Conservation (phyloP, 106 monocot genomes). For the Allium cepa region DNA sequence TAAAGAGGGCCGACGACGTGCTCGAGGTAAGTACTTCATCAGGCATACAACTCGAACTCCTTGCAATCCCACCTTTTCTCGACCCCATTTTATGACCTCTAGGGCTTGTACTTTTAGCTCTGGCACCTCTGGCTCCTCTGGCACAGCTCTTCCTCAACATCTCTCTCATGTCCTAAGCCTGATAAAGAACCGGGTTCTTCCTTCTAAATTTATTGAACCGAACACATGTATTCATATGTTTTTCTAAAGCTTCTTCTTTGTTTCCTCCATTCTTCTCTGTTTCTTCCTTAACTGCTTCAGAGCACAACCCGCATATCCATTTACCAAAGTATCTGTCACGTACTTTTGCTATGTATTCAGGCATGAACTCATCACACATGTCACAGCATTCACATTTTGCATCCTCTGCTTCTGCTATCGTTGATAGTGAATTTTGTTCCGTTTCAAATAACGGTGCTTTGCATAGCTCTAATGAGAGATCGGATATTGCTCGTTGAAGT, state of each 20-base stretch:
- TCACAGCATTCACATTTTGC: slow-evolving; percentile 78
- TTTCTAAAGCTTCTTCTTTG: slow-evolving; percentile 30
- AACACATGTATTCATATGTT: slow-evolving; percentile 49
- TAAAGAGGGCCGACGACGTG: no score
- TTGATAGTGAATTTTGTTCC: slow-evolving; percentile 7
- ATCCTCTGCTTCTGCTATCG: slow-evolving; percentile 47
- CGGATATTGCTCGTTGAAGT: slow-evolving; percentile 65
- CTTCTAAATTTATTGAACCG: slow-evolving; percentile 45
- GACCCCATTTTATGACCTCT: slow-evolving; percentile 7
- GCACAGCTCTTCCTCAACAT: slow-evolving; percentile 28
- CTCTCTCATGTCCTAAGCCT: slow-evolving; percentile 54
- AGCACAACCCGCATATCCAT: slow-evolving; percentile 32
- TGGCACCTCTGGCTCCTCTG: neutral
- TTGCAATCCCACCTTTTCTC: slow-evolving; percentile 10
- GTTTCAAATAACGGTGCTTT: slow-evolving; percentile 3
- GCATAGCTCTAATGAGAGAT: slow-evolving; percentile 53
- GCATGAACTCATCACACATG: slow-evolving; percentile 73
- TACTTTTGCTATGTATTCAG: slow-evolving; percentile 17
- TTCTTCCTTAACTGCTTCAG: slow-evolving; percentile 43
- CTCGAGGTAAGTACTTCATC: no score
- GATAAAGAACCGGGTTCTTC: slow-evolving; percentile 39
- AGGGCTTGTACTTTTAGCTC: slow-evolving; percentile 10
- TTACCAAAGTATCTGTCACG: slow-evolving; percentile 10
- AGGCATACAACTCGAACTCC: slow-evolving; percentile 24
- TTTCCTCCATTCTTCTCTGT: slow-evolving; percentile 36